Evolutionary conservation across 257 asterid genomes (phyloP), one percentile per base, ranked within the genome.

Genomic region (Agastache rugosa): DNA sequence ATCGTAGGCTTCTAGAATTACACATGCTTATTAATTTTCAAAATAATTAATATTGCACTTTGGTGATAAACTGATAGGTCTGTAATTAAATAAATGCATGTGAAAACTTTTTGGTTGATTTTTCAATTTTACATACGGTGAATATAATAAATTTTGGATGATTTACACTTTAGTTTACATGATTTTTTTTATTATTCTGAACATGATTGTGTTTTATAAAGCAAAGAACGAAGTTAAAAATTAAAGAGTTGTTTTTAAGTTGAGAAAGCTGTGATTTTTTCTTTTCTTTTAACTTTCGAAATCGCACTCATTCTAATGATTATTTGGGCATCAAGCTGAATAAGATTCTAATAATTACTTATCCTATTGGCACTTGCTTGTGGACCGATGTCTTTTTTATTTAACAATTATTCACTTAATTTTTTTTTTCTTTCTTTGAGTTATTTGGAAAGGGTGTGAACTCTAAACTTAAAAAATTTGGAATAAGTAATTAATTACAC

Each of bases 271-370:
- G 22, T 61, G 2, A 12, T 31, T 31, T 71, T 8, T 53, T 41
- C 12, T 53, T 44, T 42, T 16, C 16, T 75, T 45, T 12, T 12
- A 10, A 3, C 35, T 53, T 70, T 53, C 23, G 60, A 72, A 44
- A 71, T 35, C 37, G 17, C 78, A 78, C 61, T 37, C 71, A 66
- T 34, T 66, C 78, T 72, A 72, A 78, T 73, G 39, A 78, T 78
- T 78, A 67, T 66, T 48, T 50, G 64, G 39, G 16, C 61, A 67
- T 78, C 68, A 67, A 63, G 72, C 75, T 60, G 62, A 73, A 56
- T 51, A 60, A 67, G 65, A 22, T 48, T 54, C 31, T 72, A 48
- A 78, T 73, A 41, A 78, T 78, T 73, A 73, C 75, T 15, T 37
- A 73, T 78, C 72, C 71, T 61, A 73, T 54, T 72, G 59, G 71